These are phyloP conservation scores for Russula compacta DNA, from an alignment of 768 basidiomycete genomes.

Conservation along the genomic window DNA sequence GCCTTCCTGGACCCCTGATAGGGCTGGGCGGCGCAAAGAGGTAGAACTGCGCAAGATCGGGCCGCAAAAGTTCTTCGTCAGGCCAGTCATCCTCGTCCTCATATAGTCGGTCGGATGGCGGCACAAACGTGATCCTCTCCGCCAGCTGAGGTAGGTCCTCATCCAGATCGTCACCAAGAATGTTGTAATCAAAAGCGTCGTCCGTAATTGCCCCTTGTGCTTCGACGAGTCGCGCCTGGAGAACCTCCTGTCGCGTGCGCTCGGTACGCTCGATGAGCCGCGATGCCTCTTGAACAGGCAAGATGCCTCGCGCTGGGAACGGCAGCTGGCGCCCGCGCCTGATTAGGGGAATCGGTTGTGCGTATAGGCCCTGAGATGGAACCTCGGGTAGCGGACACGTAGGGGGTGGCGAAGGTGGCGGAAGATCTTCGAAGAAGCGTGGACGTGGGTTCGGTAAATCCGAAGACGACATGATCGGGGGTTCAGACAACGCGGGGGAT, in stretches of 20 bases:
- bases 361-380: conserved; percentile 5
- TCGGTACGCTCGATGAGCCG: conserved; percentile 19
- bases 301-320: conserved; percentile 41
- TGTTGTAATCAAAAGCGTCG: not conserved
- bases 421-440: conserved; percentile 15
- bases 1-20: not conserved
- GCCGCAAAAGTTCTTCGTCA: conserved; percentile 12
- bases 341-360: conserved; percentile 9
- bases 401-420: conserved; percentile 20
- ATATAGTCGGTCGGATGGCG: not conserved
- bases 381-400: conserved; percentile 14
- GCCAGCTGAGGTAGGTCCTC: not conserved
- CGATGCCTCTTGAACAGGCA: conserved; percentile 22
- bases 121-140: not conserved
- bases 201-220: not conserved
- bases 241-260: not conserved
- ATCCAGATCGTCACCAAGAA: not conserved
- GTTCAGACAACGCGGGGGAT: conserved; percentile 11
- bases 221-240: not conserved
- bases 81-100: conserved; percentile 4
- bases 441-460: conserved; percentile 18
- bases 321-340: conserved; percentile 43
- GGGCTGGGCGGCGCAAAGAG: not conserved
- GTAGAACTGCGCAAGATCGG: conserved; percentile 18
- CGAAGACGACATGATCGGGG: conserved; percentile 14